These are phyloP conservation scores for Phytophthora hibernalis DNA, from an alignment of 352 stramenopile genomes.

Conservation along the genomic window DNA sequence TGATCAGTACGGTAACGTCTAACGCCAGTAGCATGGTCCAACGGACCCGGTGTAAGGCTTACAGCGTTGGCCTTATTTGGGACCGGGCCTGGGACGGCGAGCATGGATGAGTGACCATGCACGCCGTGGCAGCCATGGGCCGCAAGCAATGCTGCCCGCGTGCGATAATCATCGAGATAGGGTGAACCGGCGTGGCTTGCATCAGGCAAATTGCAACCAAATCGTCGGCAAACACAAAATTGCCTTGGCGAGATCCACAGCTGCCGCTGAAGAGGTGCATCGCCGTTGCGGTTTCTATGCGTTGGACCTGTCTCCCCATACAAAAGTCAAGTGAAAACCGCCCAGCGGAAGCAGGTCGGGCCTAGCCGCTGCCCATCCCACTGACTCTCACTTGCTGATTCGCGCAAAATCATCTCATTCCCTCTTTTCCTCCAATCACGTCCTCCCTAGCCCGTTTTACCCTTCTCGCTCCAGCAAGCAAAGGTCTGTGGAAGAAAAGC, in stretches of 20 bases:
- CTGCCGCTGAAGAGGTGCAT: not conserved
- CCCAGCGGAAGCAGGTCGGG: not conserved
- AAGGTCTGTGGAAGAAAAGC: constrained; percentile 29
- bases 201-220: not conserved
- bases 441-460: too few species aligned
- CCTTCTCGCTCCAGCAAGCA: constrained; percentile 12
- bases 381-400: constrained; percentile 35
- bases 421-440: constrained; percentile 13
- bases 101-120: not conserved
- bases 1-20: not conserved
- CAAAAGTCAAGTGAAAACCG: constrained; percentile 3
- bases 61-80: not conserved
- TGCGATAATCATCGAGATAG: constrained; percentile 8
- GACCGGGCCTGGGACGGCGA: not conserved
- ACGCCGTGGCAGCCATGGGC: not conserved
- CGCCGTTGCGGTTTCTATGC: constrained; percentile 25
- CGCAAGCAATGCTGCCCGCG: not conserved
- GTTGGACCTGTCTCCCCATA: constrained; percentile 19
- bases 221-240: too few species aligned
- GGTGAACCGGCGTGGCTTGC: constrained; percentile 7
- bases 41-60: not conserved
- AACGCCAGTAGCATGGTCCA: constrained; percentile 5
- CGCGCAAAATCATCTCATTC: not conserved
- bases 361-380: constrained; percentile 12
- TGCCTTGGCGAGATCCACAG: not conserved